Evolutionary conservation across 2,329 filamentous ascomycete genomes (phyloP), one percentile per base, ranked within the genome.

Genomic region (Aspergillus chevalieri): DNA sequence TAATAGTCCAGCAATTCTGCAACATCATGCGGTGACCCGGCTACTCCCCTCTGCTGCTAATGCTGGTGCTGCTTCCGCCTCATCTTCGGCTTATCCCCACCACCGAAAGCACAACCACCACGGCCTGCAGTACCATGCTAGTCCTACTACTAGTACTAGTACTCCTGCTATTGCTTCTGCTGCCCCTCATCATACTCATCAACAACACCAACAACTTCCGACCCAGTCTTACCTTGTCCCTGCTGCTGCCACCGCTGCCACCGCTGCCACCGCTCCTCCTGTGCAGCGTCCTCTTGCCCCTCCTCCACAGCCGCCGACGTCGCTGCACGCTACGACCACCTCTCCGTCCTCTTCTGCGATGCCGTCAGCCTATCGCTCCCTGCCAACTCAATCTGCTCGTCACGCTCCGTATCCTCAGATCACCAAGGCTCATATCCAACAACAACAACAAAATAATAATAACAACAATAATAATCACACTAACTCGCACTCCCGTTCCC

Each of bases 301-400:
- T 64, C 64, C 62, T 58, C 63, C 60, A 63, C 56, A 53, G 55
- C 55, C 55, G 38, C 38, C 38, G 38, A 12, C 38, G 38, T 21
- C 38, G 34, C 19, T 19, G 21, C 12, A 15, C 42, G 14, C 42
- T 22, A 26, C 42, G 21, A 56, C 51, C 58, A 59, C 56, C 59
- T 57, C 64, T 63, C 59, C 63, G 64, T 59, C 53, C 56, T 53
- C 59, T 65, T 53, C 65, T 68, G 67, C 68, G 65, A 71, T 71
- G 68, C 67, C 67, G 66, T 69, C 68, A 60, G 67, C 68, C 63
- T 71, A 70, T 63, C 67, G 67, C 58, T 64, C 66, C 53, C 51
- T 70, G 49, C 65, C 66, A 51, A 67, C 59, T 57, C 58, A 63
- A 58, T 65, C 65, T 55, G 60, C 62, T 56, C 66, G 66, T 41